A percentile compares a stretch with the other conserved stretches of the same genome.
These are phyloP conservation scores for Botrytis aclada DNA, from an alignment of 2,329 filamentous ascomycete genomes.

Conservation along the genomic window DNA sequence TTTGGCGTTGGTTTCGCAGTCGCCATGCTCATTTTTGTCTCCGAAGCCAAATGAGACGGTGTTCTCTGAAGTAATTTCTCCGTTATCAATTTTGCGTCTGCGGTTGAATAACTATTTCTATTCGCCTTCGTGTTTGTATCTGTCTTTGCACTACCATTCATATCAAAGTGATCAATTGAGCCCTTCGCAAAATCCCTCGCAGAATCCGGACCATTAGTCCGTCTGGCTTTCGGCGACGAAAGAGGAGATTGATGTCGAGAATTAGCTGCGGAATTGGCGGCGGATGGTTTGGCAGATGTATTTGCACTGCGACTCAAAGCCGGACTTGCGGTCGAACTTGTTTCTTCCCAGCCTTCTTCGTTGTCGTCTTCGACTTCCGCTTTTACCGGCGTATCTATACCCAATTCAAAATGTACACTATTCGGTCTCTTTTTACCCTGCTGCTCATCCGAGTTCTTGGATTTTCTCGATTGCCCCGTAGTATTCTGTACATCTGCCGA, in stretches of 20 bases:
- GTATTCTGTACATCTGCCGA: conserved; percentile 11
- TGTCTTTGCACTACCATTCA: neutral
- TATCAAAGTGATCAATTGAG: conserved; percentile 34
- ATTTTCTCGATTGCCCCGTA: conserved; percentile 39
- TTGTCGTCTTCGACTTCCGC: conserved; percentile 37
- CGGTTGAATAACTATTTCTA: conserved; percentile 31
- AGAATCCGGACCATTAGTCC: conserved; percentile 25
- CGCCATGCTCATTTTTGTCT: conserved; percentile 57
- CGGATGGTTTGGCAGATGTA: conserved; percentile 36
- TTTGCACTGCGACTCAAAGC: conserved; percentile 49
- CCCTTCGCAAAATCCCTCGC: conserved; percentile 32
- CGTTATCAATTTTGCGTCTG: conserved; percentile 64
- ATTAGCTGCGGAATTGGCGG: conserved; percentile 41
- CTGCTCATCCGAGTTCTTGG: conserved; percentile 46
- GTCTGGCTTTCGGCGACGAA: conserved; percentile 25
- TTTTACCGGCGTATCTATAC: conserved; percentile 36
- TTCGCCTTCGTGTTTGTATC: neutral
- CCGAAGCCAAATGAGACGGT: conserved; percentile 56
- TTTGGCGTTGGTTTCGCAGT: conserved; percentile 43
- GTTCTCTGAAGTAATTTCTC: conserved; percentile 64
- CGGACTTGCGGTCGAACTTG: conserved; percentile 60
- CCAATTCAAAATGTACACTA: conserved; percentile 63
- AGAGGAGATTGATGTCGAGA: conserved; percentile 34
- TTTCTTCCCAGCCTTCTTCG: conserved; percentile 66
- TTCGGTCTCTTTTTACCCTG: conserved; percentile 37